phyloP scores from a whole-genome alignment of 1,284 basidiomycete species.

The Puccinia coronata region DNA sequence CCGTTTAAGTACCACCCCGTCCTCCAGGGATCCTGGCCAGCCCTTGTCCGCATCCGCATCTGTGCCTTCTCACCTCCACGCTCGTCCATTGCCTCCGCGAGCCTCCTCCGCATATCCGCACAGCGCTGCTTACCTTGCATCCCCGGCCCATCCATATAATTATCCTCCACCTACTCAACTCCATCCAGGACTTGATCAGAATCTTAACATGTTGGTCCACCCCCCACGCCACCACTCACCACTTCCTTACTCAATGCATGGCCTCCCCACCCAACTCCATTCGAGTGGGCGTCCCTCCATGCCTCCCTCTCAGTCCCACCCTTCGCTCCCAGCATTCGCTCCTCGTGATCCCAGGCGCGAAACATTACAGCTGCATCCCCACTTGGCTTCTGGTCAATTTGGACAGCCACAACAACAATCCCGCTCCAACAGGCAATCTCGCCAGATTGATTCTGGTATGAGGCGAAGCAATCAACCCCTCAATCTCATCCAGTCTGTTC shows the following conservation, averaged over 20 bases:
- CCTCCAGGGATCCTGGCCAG: neutral
- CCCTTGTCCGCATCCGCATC: neutral
- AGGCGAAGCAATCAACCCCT: neutral
- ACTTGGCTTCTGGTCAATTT: neutral
- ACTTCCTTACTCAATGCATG: neutral
- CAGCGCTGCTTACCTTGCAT: neutral
- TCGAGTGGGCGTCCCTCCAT: neutral
- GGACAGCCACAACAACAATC: too few relatives aligned
- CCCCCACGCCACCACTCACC: neutral
- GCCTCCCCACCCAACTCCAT: neutral
- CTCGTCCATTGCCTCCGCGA: neutral
- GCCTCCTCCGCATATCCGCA: neutral
- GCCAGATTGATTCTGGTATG: neutral
- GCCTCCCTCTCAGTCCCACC: neutral
- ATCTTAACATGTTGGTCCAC: neutral
- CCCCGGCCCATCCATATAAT: neutral
- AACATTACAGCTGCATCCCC: neutral
- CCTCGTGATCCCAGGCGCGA: neutral
- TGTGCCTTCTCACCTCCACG: neutral
- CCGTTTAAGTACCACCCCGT: too few relatives aligned
- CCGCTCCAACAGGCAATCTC: neutral
- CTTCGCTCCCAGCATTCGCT: neutral
- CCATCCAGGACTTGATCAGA: neutral
- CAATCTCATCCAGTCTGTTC: slow-evolving; percentile 15
- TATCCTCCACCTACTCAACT: neutral